These are phyloP conservation scores for Amphibolis antarctica DNA, from an alignment of 106 monocot species.

Conservation along the genomic window DNA sequence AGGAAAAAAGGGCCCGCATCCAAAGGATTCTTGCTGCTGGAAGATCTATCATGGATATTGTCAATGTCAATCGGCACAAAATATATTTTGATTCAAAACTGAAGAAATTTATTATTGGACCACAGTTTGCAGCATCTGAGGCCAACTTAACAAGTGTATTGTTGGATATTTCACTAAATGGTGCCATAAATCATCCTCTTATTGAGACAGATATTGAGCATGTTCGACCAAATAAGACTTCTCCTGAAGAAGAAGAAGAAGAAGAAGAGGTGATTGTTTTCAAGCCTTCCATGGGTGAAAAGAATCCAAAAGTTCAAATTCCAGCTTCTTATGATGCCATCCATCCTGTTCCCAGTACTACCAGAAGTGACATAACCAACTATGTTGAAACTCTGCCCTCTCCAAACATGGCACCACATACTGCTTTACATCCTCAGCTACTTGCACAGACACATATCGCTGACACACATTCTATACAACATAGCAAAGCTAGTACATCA, in stretches of 20 bases:
- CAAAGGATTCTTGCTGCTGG: constrained; percentile 84
- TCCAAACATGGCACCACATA: constrained; percentile 12
- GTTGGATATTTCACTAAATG: constrained; percentile 11
- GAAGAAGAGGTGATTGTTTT: constrained; percentile 84
- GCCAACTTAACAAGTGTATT: constrained; percentile 5
- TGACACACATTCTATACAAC: constrained; percentile 13
- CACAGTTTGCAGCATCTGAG: constrained; percentile 22
- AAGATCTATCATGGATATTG: constrained; percentile 40
- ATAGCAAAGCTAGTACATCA: constrained; percentile 29
- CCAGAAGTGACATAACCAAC: constrained; percentile 10
- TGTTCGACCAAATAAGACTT: constrained; percentile 14
- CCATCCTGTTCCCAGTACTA: constrained; percentile 19
- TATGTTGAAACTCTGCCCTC: constrained; percentile 13
- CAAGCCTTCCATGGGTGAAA: constrained; percentile 51
- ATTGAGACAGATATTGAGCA: constrained; percentile 13
- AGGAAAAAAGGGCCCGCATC: constrained; percentile 55
- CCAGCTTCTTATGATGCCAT: constrained; percentile 18
- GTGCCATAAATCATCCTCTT: constrained; percentile 12
- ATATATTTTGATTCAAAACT: constrained; percentile 53
- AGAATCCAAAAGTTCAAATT: constrained; percentile 9
- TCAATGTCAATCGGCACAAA: constrained; percentile 39
- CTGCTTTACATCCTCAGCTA: constrained; percentile 12
- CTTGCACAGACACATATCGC: not conserved
- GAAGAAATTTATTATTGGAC: constrained; percentile 57
- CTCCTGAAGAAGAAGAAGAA: constrained; percentile 46